Conservation (phyloP, 2,329 filamentous ascomycete genomes). For the Aphanocladium album region DNA sequence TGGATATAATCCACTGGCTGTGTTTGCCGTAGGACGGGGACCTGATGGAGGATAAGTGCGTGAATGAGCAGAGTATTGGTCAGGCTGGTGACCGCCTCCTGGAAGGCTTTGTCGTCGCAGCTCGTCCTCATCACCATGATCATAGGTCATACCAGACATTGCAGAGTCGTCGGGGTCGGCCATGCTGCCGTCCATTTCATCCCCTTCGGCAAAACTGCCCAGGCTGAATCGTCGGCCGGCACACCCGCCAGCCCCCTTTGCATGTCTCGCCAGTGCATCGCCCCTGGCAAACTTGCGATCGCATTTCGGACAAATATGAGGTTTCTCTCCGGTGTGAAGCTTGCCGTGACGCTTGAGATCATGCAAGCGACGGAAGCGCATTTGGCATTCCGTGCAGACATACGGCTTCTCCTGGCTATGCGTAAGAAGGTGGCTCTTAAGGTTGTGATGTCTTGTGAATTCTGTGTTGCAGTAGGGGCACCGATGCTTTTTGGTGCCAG, state of each 20-base stretch:
- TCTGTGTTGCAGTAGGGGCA: slow-evolving; percentile 95
- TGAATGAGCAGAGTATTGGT: slow-evolving; percentile 55
- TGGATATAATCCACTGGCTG: slow-evolving; percentile 54
- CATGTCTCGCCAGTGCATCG: slow-evolving; percentile 89
- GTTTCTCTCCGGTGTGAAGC: slow-evolving; percentile 91
- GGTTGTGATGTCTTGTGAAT: slow-evolving; percentile 94
- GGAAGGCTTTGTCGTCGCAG: slow-evolving; percentile 66
- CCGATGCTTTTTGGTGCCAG: slow-evolving; percentile 77
- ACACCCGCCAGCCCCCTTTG: slow-evolving; percentile 92
- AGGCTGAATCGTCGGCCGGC: slow-evolving; percentile 85
- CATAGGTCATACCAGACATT: slow-evolving; percentile 54
- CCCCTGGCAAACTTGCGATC: slow-evolving; percentile 92
- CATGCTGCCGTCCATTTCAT: slow-evolving; percentile 57
- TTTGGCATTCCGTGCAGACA: slow-evolving; percentile 86
- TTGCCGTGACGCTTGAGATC: slow-evolving; percentile 96
- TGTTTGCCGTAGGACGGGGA: slow-evolving; percentile 34
- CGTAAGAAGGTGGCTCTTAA: slow-evolving; percentile 94
- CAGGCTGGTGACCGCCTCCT: slow-evolving; percentile 43
- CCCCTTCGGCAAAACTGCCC: slow-evolving; percentile 74
- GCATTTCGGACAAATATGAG: slow-evolving; percentile 91
- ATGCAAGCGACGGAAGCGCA: slow-evolving; percentile 86
- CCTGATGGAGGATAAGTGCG: slow-evolving; percentile 76
- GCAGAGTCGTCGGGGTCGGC: slow-evolving; percentile 49
- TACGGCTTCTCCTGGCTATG: slow-evolving; percentile 99
- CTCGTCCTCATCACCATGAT: slow-evolving; percentile 55